Conservation (phyloP, 805 yeast genomes). For the Kuraishia ogatae region DNA sequence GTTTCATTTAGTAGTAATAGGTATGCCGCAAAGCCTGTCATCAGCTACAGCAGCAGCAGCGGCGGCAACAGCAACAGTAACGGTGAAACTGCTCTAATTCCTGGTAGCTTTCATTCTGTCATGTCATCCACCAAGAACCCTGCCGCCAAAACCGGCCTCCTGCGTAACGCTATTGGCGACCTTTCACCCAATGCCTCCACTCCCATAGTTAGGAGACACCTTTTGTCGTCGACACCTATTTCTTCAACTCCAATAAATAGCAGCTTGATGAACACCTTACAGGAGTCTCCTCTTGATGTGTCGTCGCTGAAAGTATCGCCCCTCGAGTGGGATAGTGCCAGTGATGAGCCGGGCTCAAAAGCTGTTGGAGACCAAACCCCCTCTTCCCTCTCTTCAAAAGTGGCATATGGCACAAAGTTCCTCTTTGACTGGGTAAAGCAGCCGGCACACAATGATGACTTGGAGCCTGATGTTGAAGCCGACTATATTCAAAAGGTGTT, state of each 20-base stretch:
- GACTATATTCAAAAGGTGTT: constrained; percentile 2
- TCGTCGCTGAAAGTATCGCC: not conserved
- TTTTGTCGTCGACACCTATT: not conserved
- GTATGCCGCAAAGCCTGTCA: not conserved
- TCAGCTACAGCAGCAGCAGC: not conserved
- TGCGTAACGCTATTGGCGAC: not conserved
- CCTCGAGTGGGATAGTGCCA: not conserved
- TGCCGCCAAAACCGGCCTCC: not conserved
- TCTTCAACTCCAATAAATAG: not conserved
- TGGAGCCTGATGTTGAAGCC: constrained; percentile 3
- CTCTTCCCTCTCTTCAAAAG: not conserved
- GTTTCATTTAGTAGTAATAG: not conserved
- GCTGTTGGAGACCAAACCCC: not conserved
- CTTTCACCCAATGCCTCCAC: not conserved
- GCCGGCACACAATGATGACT: not conserved
- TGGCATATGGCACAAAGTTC: not conserved
- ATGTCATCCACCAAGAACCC: not conserved
- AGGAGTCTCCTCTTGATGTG: not conserved
- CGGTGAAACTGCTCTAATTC: not conserved
- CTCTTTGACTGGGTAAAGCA: not conserved
- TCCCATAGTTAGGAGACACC: not conserved
- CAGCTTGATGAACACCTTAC: not conserved
- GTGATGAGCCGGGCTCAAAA: no score
- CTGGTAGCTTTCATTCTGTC: not conserved
- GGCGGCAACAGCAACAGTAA: not conserved